Base-by-base conservation (phyloP, 2,329 filamentous ascomycete genomes). In the Cadophora sp. region DNA sequence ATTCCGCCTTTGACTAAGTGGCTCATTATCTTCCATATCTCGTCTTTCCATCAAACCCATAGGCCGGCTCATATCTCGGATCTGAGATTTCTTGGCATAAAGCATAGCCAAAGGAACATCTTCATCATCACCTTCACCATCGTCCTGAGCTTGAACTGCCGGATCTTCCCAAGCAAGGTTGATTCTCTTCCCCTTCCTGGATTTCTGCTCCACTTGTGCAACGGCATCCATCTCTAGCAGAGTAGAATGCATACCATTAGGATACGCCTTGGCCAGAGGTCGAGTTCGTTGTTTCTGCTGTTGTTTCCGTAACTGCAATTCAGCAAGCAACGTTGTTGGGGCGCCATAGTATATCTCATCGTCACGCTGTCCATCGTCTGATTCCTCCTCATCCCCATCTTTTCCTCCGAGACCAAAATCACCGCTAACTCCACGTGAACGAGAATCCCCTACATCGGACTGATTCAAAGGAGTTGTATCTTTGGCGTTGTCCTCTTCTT, bases 1-100 rank as follows among this genome's bases (percentile, higher is more conserved):
- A 39, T 76, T 74, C 67, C 76, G 67, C 60, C 77, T 73, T 27
- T 69, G 66, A 59, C 73, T 76, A 3, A 78, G 73, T 0, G 96
- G 94, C 77, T 98, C 96, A 64, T 94, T 96, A 74, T 99, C 96
- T 77, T 99, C 96, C 71, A 96, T 81, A 67, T 96, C 91, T 56
- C 93, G 89, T 73, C 88, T 89, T 76, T 96, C 91, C 83, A 96
- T 89, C 65, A 96, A 79, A 4, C 92, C 92, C 5, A 93, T 78
- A 0, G 92, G 91, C 13, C 88, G 80, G 79, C 89, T 84, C 70
- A 89, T 75, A 79, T 87, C 84, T 66, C 83, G 79, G 68, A 53
- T 30, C 22, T 71, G 67, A 0, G 65, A 58, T 50, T 81, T 81
- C 33, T 86, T 83, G 70, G 90, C 89, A 73, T 87, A 92, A 18